These are phyloP conservation scores for Anthostomella pinea DNA, from an alignment of 2,329 filamentous ascomycete genomes.

Conservation along the genomic window DNA sequence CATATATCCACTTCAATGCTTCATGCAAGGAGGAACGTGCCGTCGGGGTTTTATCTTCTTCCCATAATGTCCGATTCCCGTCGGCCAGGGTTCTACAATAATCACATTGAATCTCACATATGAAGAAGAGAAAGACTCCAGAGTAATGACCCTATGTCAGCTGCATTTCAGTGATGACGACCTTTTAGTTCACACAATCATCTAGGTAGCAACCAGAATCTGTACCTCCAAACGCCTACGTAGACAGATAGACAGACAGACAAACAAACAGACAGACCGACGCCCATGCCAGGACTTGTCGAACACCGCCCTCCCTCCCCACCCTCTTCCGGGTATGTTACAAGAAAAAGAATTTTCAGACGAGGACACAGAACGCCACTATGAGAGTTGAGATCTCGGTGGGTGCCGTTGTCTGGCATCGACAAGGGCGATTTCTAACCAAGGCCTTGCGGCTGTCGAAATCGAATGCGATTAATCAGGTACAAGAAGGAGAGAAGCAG, in stretches of 20 bases:
- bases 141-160: too few relatives aligned
- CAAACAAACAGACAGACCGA: neutral
- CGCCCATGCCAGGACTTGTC: conserved; percentile 6
- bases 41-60: too few relatives aligned
- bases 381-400: conserved; percentile 7
- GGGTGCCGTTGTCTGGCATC: too few relatives aligned
- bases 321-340: conserved; percentile 23
- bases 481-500: conserved; percentile 18
- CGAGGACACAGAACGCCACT: too few relatives aligned
- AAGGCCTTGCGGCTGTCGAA: conserved; percentile 12
- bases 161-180: too few relatives aligned
- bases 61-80: too few relatives aligned
- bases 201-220: neutral
- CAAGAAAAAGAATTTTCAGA: conserved; percentile 18
- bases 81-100: too few relatives aligned
- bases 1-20: neutral
- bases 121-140: too few relatives aligned
- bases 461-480: conserved; percentile 16
- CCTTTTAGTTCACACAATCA: neutral
- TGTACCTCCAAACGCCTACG: neutral
- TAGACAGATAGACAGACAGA: too few relatives aligned
- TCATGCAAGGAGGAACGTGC: too few relatives aligned
- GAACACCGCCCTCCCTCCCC: conserved; percentile 15
- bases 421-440: conserved; percentile 5
- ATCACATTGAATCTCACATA: too few relatives aligned